Evolutionary conservation across 768 basidiomycete species (phyloP), one percentile per base, ranked within the genome.

Genomic region (Cubamyces sp.): DNA sequence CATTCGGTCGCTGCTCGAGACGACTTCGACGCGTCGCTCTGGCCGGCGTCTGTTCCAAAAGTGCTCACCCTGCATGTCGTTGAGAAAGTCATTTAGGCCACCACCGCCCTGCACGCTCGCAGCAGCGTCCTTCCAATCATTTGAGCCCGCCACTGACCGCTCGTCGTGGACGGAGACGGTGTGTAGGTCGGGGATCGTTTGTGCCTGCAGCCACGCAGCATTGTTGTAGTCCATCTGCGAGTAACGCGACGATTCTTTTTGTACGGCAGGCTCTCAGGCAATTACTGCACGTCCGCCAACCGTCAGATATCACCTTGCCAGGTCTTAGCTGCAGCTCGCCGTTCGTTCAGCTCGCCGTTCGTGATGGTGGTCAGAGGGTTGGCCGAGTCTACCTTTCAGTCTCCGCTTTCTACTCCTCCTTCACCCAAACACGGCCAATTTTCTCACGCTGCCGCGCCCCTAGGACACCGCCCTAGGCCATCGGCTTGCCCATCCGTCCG

Each of bases 161-260:
- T 65, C 64, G 53, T 71, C 70, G 60, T 69, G 68, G 37, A 62
- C 62, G 57, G 52, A 54, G 25, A 15, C 52, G 47, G 56, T 30
- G 50, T 59, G 62, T 48, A 68, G 39, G 37, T 67, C 67, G 46
- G 67, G 19, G 23, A 65, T 74, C 71, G 75, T 78, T 65, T 73
- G 71, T 71, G 76, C 74, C 71, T 77, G 78, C 69, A 74, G 62
- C 75, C 74, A 75, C 68, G 70, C 72, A 66, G 71, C 75, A 76
- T 74, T 78, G 70, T 78, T 70, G 75, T 76, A 81, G 64, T 75
- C 75, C 79, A 81, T 80, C 73, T 75, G 80, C 76, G 73, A 70
- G 49, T 28, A 59, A 64, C 58, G 57, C 56, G 57, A 59, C 70
- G 72, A 71, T 74, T 76, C 73, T 76, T 73, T 80, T 75, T 74